phyloP scores from a whole-genome alignment of 2,329 filamentous ascomycete species.

The Daldinia eschscholtzii region DNA sequence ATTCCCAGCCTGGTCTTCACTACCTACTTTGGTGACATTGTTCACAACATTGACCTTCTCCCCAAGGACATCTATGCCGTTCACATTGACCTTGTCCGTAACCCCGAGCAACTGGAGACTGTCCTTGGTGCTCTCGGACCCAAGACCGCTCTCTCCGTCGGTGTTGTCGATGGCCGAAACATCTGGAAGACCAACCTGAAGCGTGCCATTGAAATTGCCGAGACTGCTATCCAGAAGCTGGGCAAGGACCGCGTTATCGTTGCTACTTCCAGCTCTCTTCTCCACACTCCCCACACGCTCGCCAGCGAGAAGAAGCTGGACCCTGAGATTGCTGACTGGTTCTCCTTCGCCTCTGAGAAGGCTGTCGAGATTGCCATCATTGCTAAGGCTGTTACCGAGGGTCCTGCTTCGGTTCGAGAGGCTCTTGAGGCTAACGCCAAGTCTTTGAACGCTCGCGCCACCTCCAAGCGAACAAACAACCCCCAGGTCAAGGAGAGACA shows the following conservation, averaged over 20 bases:
- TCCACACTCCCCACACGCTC: conserved; percentile 98
- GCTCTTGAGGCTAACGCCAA: conserved; percentile 97
- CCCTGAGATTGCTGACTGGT: conserved; percentile 94
- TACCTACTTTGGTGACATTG: conserved; percentile 99
- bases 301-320: conserved; percentile 99
- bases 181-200: conserved; percentile 99
- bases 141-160: conserved; percentile 90
- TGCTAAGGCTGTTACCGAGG: conserved; percentile 96
- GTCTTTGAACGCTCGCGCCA: conserved; percentile 89
- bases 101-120: conserved; percentile 95
- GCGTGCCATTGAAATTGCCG: conserved; percentile 89
- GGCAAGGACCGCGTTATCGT: conserved; percentile 98
- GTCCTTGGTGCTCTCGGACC: conserved; percentile 86
- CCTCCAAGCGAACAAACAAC: conserved; percentile 96
- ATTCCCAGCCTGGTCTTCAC: conserved; percentile 91
- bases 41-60: conserved; percentile 96
- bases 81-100: conserved; percentile 96
- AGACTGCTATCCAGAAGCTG: conserved; percentile 91
- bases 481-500: conserved; percentile 97
- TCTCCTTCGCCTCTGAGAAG: conserved; percentile 98
- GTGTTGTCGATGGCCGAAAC: conserved; percentile 98
- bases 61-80: conserved; percentile 84
- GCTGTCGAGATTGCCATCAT: conserved; percentile 89
- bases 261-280: conserved; percentile 95
- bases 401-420: conserved; percentile 85